These are phyloP conservation scores for Phytophthora nicotianae DNA, from an alignment of 352 stramenopile species.

Conservation along the genomic window DNA sequence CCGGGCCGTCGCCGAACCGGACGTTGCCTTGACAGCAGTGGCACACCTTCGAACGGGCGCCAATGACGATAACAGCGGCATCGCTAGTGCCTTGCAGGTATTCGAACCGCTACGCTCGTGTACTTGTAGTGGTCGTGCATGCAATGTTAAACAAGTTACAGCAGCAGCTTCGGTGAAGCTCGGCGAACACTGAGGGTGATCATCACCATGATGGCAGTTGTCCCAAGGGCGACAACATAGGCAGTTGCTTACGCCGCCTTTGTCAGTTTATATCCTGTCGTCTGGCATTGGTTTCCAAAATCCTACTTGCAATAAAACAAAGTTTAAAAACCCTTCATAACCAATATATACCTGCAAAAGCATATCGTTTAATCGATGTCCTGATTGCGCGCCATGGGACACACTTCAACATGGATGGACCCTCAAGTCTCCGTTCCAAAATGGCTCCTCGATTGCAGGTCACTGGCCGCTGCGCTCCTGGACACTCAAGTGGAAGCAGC, in stretches of 20 bases:
- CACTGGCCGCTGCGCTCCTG: not conserved
- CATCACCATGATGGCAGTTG: not conserved
- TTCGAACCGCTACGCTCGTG: not conserved
- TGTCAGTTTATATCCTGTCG: not conserved
- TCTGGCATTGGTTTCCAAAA: not conserved
- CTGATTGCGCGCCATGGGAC: conserved; percentile 13
- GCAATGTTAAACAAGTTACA: conserved; percentile 14
- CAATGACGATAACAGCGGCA: not conserved
- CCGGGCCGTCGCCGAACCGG: conserved; percentile 1
- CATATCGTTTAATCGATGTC: conserved; percentile 1
- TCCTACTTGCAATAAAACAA: no score
- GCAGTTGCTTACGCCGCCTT: conserved; percentile 6
- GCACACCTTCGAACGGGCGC: not conserved
- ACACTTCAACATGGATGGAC: conserved; percentile 25
- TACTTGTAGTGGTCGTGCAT: conserved; percentile 2
- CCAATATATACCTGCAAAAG: not conserved
- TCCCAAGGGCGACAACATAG: conserved; percentile 10
- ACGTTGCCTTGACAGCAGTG: conserved; percentile 12
- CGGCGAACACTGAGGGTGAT: conserved; percentile 18
- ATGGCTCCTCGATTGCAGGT: no score
- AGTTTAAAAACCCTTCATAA: not conserved
- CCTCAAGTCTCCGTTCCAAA: conserved; percentile 3
- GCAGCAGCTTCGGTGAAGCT: not conserved
- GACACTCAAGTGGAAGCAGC: no score
- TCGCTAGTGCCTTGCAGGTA: not conserved